phyloP scores from a whole-genome alignment of 148 eudicot species.

The Cornus kousa region DNA sequence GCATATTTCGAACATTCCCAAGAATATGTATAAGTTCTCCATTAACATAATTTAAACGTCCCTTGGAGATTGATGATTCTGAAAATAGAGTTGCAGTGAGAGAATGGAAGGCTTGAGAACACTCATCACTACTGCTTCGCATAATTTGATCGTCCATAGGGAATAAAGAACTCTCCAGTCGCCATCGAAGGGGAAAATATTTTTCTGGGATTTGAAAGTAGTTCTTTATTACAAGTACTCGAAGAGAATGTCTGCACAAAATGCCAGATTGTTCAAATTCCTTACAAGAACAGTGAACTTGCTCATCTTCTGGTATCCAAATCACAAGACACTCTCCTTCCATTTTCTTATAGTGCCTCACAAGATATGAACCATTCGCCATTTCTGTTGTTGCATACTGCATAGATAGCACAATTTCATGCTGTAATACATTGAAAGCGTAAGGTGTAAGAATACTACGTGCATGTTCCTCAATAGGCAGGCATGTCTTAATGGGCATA shows the following conservation, averaged over 20 bases:
- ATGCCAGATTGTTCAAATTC: slow-evolving; percentile 65
- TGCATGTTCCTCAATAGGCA: slow-evolving; percentile 74
- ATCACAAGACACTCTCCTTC: slow-evolving; percentile 55
- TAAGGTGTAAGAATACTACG: slow-evolving; percentile 48
- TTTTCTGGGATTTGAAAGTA: slow-evolving; percentile 66
- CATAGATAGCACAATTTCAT: slow-evolving; percentile 47
- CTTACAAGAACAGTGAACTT: slow-evolving; percentile 69
- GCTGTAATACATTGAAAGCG: slow-evolving; percentile 51
- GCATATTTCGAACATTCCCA: slow-evolving; percentile 45
- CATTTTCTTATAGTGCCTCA: slow-evolving; percentile 58
- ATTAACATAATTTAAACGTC: slow-evolving; percentile 44
- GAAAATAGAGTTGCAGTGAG: slow-evolving; percentile 39
- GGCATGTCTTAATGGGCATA: slow-evolving; percentile 45
- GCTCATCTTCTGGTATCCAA: slow-evolving; percentile 67
- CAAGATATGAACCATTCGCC: slow-evolving; percentile 55
- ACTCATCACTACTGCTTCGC: slow-evolving; percentile 29
- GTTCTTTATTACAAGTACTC: slow-evolving; percentile 52
- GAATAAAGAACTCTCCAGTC: slow-evolving; percentile 45
- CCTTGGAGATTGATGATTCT: slow-evolving; percentile 52
- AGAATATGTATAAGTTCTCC: slow-evolving; percentile 45
- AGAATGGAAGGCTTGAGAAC: slow-evolving; percentile 44
- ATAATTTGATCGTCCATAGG: slow-evolving; percentile 30
- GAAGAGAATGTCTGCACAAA: slow-evolving; percentile 63
- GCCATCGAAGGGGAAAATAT: slow-evolving; percentile 61
- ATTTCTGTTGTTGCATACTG: slow-evolving; percentile 57